Conservation (phyloP, 208 protist species). For the Trypanosoma avium region DNA sequence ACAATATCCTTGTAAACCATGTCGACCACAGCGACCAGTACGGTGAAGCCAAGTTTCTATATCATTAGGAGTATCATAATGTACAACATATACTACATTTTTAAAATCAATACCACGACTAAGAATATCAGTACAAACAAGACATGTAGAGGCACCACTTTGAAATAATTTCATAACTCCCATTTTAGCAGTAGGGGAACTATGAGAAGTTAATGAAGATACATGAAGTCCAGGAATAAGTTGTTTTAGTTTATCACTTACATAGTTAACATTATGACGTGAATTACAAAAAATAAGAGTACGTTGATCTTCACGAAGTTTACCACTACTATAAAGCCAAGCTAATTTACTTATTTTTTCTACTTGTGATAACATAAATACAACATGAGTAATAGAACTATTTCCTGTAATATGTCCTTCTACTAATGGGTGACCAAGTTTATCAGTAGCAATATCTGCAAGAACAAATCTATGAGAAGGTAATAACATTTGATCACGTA, state of each 20-base stretch:
- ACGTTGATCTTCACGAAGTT: slow-evolving; percentile 60
- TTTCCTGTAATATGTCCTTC: not conserved
- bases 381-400: slow-evolving; percentile 41
- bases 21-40: slow-evolving; percentile 94
- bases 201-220: slow-evolving; percentile 63
- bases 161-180: slow-evolving; percentile 92
- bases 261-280: slow-evolving; percentile 80
- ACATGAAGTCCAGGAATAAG: slow-evolving; percentile 49
- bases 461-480: slow-evolving; percentile 85
- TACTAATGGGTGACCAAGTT: slow-evolving; percentile 33
- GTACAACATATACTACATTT: slow-evolving; percentile 96
- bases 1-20: slow-evolving; percentile 60
- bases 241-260: slow-evolving; percentile 49
- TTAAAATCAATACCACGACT: slow-evolving; percentile 97
- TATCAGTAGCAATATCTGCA: slow-evolving; percentile 40
- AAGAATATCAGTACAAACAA: slow-evolving; percentile 98
- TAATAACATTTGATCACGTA: slow-evolving; percentile 65
- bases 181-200: slow-evolving; percentile 49
- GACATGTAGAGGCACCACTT: slow-evolving; percentile 85
- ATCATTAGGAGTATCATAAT: slow-evolving; percentile 96
- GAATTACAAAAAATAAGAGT: slow-evolving; percentile 89
- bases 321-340: slow-evolving; percentile 69
- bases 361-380: slow-evolving; percentile 67
- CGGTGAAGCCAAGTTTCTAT: slow-evolving; percentile 97
- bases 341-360: slow-evolving; percentile 75